Conservation (phyloP, 1,139 yeast genomes). For the Geotrichum fermentans region DNA sequence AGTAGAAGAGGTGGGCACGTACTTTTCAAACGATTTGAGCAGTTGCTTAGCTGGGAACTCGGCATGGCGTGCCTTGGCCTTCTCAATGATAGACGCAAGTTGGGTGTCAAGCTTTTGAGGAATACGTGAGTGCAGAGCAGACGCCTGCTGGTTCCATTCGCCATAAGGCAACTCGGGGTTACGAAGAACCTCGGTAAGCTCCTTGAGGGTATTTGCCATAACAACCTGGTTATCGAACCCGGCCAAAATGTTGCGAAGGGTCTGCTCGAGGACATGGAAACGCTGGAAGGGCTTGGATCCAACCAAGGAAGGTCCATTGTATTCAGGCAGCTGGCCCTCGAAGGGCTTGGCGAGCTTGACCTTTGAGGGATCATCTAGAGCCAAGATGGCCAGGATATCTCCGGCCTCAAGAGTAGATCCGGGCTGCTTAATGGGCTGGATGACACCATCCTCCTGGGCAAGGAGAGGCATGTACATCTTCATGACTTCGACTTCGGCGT, state of each 20-base stretch:
- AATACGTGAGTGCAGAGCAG: constrained; percentile 88
- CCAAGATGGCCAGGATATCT: constrained; percentile 88
- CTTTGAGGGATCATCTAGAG: constrained; percentile 93
- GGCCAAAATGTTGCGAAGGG: constrained; percentile 69
- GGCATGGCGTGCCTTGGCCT: constrained; percentile 55
- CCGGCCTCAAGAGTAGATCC: constrained; percentile 96
- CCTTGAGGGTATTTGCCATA: constrained; percentile 74
- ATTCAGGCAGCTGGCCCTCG: constrained; percentile 87
- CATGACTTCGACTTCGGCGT: constrained; percentile 98
- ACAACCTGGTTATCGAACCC: constrained; percentile 96
- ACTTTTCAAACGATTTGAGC: constrained; percentile 55
- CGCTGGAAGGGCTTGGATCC: constrained; percentile 83
- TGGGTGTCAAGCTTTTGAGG: constrained; percentile 71
- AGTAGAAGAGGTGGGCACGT: constrained; percentile 47
- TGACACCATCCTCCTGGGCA: constrained; percentile 85
- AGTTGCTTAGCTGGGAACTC: constrained; percentile 92
- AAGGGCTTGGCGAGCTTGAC: constrained; percentile 95
- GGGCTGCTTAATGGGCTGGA: constrained; percentile 94
- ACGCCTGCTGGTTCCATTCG: constrained; percentile 80
- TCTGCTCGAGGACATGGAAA: constrained; percentile 53
- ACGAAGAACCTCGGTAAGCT: constrained; percentile 65
- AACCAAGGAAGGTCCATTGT: constrained; percentile 74
- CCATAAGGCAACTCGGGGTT: constrained; percentile 83
- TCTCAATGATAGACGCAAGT: constrained; percentile 58
- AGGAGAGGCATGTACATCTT: constrained; percentile 66